Percentiles rank a stretch among this genome's conserved stretches.
phyloP scores from a whole-genome alignment of 805 yeast genomes.

The Yamadazyma takamatsuzukensis region DNA sequence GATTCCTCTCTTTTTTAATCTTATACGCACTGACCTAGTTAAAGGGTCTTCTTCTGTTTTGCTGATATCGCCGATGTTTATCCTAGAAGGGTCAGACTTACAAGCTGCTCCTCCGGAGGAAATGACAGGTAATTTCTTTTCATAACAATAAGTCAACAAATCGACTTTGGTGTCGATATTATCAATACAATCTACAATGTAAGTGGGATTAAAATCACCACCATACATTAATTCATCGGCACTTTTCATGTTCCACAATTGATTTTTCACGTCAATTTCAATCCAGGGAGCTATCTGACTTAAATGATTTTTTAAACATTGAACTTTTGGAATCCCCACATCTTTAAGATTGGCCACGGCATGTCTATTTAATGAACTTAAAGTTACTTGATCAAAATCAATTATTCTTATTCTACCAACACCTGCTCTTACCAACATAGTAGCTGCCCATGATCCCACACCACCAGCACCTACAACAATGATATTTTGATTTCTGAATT shows the following conservation, averaged over 20 bases:
- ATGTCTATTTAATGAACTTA: conserved; percentile 89
- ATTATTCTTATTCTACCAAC: conserved; percentile 72
- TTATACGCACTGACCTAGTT: conserved; percentile 80
- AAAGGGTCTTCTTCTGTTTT: conserved; percentile 92
- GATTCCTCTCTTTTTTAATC: conserved; percentile 78
- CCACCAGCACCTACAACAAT: conserved; percentile 96
- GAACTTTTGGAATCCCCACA: conserved; percentile 91
- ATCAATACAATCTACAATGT: conserved; percentile 92
- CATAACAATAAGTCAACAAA: conserved; percentile 67
- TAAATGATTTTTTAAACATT: conserved; percentile 68
- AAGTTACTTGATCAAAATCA: conserved; percentile 94
- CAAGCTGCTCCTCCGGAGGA: conserved; percentile 98
- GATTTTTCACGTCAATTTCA: conserved; percentile 70
- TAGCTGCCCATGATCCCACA: conserved; percentile 94
- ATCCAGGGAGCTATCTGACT: conserved; percentile 90
- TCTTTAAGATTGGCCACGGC: conserved; percentile 89
- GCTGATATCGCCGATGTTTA: conserved; percentile 84
- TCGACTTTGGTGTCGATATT: conserved; percentile 97
- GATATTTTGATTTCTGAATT: conserved; percentile 65
- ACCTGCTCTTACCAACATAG: conserved; percentile 91
- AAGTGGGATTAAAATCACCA: conserved; percentile 56
- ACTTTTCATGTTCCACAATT: conserved; percentile 67
- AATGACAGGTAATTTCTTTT: conserved; percentile 60
- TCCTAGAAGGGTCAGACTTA: conserved; percentile 90
- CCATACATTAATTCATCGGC: conserved; percentile 59